These are phyloP conservation scores for Quercus lobata DNA, from an alignment of 331 rosid genomes.

Conservation along the genomic window DNA sequence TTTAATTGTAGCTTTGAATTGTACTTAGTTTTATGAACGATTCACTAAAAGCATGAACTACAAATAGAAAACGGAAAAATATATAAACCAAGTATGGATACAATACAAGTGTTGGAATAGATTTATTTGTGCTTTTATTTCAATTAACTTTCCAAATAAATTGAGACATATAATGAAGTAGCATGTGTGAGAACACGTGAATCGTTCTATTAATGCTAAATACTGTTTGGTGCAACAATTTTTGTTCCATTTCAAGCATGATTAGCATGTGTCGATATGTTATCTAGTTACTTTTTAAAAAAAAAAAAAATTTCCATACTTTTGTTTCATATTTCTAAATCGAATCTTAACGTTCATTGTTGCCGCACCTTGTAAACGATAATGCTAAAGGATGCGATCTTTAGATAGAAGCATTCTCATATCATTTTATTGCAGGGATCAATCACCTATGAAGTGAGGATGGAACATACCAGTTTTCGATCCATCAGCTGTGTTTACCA, in stretches of 20 bases:
- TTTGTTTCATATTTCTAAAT: background rate
- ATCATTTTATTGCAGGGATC: background rate
- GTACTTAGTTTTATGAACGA: too few species aligned
- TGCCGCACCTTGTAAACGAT: background rate
- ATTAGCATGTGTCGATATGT: background rate
- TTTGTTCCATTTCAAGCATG: background rate
- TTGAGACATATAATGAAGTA: too few species aligned
- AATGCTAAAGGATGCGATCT: too few species aligned
- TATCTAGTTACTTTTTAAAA: background rate
- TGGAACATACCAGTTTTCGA: background rate
- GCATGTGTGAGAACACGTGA: too few species aligned
- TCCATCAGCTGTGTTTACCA: background rate
- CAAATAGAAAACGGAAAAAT: background rate
- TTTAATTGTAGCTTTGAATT: too few species aligned
- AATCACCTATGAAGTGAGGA: background rate
- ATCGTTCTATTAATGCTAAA: background rate
- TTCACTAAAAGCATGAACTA: background rate
- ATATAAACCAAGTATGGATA: background rate
- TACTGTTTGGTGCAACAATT: background rate
- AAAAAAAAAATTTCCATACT: background rate
- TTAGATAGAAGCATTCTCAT: background rate
- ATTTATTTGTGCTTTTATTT: background rate
- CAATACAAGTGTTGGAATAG: background rate
- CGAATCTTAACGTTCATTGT: background rate
- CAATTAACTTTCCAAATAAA: background rate